Base-by-base conservation (phyloP, 2,329 filamentous ascomycete genomes). In the Myriosclerotinia curreyana region DNA sequence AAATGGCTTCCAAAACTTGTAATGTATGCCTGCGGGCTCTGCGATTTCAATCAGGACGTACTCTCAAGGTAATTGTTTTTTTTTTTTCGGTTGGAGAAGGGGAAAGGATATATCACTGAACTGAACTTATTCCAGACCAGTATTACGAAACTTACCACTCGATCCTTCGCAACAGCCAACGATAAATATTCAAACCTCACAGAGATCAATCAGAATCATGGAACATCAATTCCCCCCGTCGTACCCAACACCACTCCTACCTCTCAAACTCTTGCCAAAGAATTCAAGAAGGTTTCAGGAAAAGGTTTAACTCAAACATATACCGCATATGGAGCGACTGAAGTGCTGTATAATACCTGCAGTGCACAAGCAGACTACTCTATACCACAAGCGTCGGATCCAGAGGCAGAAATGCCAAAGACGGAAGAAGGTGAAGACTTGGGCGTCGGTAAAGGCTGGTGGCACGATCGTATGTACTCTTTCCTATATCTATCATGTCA, bases 371-470 rank as follows among this genome's bases (percentile, higher is more conserved):
- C 72, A 44, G 63, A 69, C 34, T 73, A 73, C 38, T 66, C 61
- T 22, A 71, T 72, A 36, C 68, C 69, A n/a, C 64, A 69, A 54
- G 63, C 67, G 4, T 51, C 55, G 12, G 62, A 70, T 51, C 28
- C 88, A 69, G 88, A 88, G 70, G 84, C 83, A 0, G 82, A 84
- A 55, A 83, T 95, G 61, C 84, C 86, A 36, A 88, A 86, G 75
- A 89, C 90, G 3, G 85, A 85, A 61, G 86, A 89, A 40, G 93
- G 92, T 11, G 90, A 96, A 75, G 91, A 98, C 76, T 76, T 98
- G 56, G 93, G 94, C 20, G 80, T 85, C 31, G 88, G 88, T 4
- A 81, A 82, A 31, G 87, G 88, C 15, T 89, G 87, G 81, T 97
- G 94, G 94, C 91, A 96, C 75, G 81, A 87, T 72, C 86, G 92